phyloP scores from a whole-genome alignment of 2,329 filamentous ascomycete genomes.

The Fusarium sp. region DNA sequence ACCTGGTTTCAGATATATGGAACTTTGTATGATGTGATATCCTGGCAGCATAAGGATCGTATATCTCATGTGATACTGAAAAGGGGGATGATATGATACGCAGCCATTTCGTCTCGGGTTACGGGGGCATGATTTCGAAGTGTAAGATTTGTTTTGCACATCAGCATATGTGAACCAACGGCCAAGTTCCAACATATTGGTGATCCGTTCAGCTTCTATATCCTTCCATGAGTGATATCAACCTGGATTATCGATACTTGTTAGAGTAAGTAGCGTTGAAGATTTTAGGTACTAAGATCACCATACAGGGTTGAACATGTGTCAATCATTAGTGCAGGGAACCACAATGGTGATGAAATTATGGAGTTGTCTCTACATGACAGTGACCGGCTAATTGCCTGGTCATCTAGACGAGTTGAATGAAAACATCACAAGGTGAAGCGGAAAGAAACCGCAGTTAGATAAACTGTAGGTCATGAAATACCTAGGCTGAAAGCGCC shows the following conservation, averaged over 20 bases:
- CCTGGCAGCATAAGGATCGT: not conserved
- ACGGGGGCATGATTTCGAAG: conserved; percentile 16
- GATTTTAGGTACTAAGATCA: conserved; percentile 23
- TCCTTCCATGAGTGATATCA: not conserved
- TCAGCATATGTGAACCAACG: not conserved
- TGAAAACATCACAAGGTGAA: not conserved
- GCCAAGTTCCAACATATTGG: not conserved
- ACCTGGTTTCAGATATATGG: conserved; percentile 22
- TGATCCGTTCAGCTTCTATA: not conserved
- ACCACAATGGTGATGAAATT: conserved; percentile 1
- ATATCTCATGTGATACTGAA: conserved; percentile 7
- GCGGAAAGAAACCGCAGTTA: conserved; percentile 1
- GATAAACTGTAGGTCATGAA: not conserved
- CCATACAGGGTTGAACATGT: conserved; percentile 16
- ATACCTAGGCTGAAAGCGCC: conserved; percentile 1
- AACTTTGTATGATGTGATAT: conserved; percentile 1
- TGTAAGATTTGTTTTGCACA: not conserved
- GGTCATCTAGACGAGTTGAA: not conserved
- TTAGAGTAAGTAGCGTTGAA: not conserved
- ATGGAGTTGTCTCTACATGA: conserved; percentile 11
- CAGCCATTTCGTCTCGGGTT: conserved; percentile 16
- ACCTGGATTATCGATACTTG: not conserved
- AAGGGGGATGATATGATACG: conserved; percentile 27
- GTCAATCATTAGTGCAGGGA: not conserved
- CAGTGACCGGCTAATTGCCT: conserved; percentile 4